Evolutionary conservation across 2,329 filamentous ascomycete species (phyloP).

Genomic region (Aspergillus sclerotialis): DNA sequence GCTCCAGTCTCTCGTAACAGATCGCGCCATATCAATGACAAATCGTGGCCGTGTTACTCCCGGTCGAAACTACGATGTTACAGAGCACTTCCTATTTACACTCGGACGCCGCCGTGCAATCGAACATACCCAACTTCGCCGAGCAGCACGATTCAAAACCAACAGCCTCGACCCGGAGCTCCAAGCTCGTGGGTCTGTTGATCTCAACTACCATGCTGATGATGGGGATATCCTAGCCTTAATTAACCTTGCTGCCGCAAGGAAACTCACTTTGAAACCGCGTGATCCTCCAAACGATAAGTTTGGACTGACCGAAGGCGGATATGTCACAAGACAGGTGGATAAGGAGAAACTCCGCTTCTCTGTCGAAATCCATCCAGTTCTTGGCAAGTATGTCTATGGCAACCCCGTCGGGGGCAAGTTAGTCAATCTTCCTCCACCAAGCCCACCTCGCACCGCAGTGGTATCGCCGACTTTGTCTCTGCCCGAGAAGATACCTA

Average conservation of each 20-base stretch:
- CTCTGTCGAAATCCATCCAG: slow-evolving; percentile 32
- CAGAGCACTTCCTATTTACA: slow-evolving; percentile 32
- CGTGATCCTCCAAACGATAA: slow-evolving; percentile 35
- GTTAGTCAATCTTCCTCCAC: slow-evolving; percentile 14
- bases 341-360: slow-evolving; percentile 40
- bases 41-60: slow-evolving; percentile 34
- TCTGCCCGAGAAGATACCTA: slow-evolving; percentile 29
- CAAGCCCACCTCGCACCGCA: slow-evolving; percentile 13
- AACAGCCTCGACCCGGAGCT: slow-evolving; percentile 35
- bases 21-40: slow-evolving; percentile 31
- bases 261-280: slow-evolving; percentile 29
- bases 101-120: slow-evolving; percentile 36
- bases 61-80: slow-evolving; percentile 39
- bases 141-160: slow-evolving; percentile 37
- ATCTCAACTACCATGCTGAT: slow-evolving; percentile 29
- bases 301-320: slow-evolving; percentile 40
- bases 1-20: slow-evolving; percentile 33
- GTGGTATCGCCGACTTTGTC: slow-evolving; percentile 1
- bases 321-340: slow-evolving; percentile 41
- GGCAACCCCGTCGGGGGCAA: slow-evolving; percentile 30
- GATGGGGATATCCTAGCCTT: slow-evolving; percentile 39
- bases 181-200: slow-evolving; percentile 19
- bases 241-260: slow-evolving; percentile 34
- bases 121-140: slow-evolving; percentile 32
- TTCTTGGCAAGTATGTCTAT: slow-evolving; percentile 27